A percentile compares a stretch with the other conserved stretches of the same genome.
These are phyloP conservation scores for Geosmithia putterillii DNA, from an alignment of 2,329 filamentous ascomycete species.

Conservation along the genomic window DNA sequence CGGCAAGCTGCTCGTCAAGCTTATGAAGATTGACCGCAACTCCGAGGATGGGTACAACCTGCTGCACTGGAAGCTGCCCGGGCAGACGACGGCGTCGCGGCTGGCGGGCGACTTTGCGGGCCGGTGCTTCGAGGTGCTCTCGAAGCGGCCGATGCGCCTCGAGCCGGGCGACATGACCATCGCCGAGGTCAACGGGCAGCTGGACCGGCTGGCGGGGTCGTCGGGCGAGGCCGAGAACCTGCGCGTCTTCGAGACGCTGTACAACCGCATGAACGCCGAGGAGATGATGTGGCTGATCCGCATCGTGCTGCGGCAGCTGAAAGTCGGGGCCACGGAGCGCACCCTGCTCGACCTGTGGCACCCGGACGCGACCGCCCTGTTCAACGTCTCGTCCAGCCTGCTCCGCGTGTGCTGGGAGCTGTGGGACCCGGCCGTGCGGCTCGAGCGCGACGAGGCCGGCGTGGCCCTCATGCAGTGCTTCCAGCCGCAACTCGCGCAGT, in stretches of 20 bases:
- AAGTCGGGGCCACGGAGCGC: conserved; percentile 68
- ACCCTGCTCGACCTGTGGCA: conserved; percentile 80
- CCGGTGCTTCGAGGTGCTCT: conserved; percentile 75
- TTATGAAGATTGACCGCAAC: conserved; percentile 83
- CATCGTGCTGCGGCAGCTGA: conserved; percentile 75
- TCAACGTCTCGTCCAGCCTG: conserved; percentile 84
- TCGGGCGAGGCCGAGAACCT: conserved; percentile 75
- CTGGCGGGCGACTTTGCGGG: conserved; percentile 88
- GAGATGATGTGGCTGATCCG: conserved; percentile 92
- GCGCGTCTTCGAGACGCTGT: conserved; percentile 72
- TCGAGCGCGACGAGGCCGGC: conserved; percentile 63
- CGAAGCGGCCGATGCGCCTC: conserved; percentile 67
- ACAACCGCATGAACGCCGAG: conserved; percentile 81
- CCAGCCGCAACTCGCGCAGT: conserved; percentile 88
- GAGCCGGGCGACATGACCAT: conserved; percentile 70
- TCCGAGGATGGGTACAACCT: conserved; percentile 81
- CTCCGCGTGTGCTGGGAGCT: conserved; percentile 92
- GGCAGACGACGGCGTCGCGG: conserved; percentile 46
- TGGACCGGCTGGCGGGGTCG: conserved; percentile 66
- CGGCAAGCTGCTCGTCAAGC: conserved; percentile 78
- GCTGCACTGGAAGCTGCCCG: conserved; percentile 85
- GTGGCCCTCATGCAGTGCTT: conserved; percentile 88
- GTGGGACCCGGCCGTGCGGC: conserved; percentile 55
- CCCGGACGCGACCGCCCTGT: conserved; percentile 63
- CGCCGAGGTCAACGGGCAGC: conserved; percentile 74